Conservation (phyloP, 331 rosid genomes). For the Prunus yedoensis region DNA sequence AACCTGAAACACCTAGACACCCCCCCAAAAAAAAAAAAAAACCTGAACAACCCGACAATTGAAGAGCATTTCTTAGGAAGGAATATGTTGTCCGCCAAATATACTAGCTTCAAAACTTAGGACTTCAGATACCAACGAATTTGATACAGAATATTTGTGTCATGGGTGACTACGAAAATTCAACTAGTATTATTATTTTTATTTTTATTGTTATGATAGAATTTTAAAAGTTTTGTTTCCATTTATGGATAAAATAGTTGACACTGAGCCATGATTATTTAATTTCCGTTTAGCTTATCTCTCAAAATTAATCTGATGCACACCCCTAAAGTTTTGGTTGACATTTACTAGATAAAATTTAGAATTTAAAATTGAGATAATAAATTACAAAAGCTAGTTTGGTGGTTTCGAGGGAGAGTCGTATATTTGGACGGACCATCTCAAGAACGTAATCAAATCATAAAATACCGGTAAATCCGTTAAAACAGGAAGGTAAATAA, state of each 20-base stretch:
- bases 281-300: too few relatives aligned
- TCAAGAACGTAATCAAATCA: background rate
- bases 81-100: background rate
- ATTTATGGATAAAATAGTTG: background rate
- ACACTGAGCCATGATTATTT: background rate
- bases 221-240: background rate
- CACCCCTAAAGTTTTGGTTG: too few relatives aligned
- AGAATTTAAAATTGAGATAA: background rate
- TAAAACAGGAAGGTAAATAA: background rate
- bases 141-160: background rate
- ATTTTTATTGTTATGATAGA: background rate
- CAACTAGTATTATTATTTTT: background rate
- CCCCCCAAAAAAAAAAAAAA: too few relatives aligned
- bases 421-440: background rate
- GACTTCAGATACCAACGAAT: background rate
- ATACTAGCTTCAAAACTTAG: background rate
- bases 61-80: background rate
- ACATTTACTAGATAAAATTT: too few relatives aligned
- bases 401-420: background rate
- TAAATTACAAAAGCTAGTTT: background rate
- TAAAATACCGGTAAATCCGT: conserved; percentile 33
- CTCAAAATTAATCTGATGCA: too few relatives aligned
- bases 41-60: too few relatives aligned
- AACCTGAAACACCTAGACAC: too few relatives aligned
- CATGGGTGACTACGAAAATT: background rate